Conservation (phyloP, 2,329 filamentous ascomycete genomes). For the Fusarium brevicatenulatum region DNA sequence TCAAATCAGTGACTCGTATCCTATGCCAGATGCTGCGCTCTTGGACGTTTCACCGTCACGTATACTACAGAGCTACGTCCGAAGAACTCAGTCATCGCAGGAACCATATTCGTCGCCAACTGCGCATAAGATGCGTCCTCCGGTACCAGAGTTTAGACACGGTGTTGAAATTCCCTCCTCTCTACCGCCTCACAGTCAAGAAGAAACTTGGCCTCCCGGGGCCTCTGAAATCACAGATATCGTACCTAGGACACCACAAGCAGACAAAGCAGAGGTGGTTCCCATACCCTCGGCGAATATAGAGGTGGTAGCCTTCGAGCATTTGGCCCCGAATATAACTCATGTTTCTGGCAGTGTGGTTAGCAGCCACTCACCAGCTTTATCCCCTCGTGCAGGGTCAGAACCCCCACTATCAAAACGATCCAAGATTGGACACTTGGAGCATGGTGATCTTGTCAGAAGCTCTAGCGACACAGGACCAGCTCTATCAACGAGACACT, state of each 20-base stretch:
- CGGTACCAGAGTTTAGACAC: neutral
- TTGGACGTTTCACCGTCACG: conserved; percentile 58
- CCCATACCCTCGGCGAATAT: conserved; percentile 7
- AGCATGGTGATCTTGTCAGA: conserved; percentile 37
- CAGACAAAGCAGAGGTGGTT: neutral
- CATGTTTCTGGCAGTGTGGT: conserved; percentile 49
- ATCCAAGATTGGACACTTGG: conserved; percentile 26
- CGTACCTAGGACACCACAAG: conserved; percentile 43
- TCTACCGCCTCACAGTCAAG: conserved; percentile 26
- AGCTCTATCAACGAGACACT: conserved; percentile 15
- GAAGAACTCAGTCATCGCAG: conserved; percentile 42
- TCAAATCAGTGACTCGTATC: conserved; percentile 66
- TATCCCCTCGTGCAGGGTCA: conserved; percentile 44
- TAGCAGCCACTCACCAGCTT: conserved; percentile 25
- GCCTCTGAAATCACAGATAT: conserved; percentile 13
- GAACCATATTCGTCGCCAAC: conserved; percentile 24
- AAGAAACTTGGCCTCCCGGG: conserved; percentile 8
- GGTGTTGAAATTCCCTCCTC: conserved; percentile 42
- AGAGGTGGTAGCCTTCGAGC: conserved; percentile 13
- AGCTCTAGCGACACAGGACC: conserved; percentile 48
- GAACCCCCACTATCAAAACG: conserved; percentile 47
- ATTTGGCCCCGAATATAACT: conserved; percentile 42
- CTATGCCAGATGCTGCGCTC: conserved; percentile 46
- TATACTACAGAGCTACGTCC: conserved; percentile 61
- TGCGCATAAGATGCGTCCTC: neutral